Evolutionary conservation across 1,284 basidiomycete genomes (phyloP).

Genomic region (Bjerkandera adusta): DNA sequence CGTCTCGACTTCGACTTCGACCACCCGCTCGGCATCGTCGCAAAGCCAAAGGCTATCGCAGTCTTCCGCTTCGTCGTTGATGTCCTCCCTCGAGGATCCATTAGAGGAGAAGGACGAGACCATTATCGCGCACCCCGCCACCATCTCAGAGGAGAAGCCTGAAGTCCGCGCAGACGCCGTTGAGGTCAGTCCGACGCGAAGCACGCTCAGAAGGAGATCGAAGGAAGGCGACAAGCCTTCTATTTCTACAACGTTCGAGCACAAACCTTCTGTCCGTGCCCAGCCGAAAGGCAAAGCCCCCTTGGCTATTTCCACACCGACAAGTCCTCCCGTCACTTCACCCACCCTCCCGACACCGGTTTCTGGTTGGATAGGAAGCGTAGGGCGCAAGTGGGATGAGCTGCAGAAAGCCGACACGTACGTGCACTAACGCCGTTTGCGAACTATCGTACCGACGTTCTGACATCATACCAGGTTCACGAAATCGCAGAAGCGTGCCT

Average conservation of each 20-base stretch:
- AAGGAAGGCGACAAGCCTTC: conserved; percentile 19
- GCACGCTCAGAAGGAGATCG: conserved; percentile 30
- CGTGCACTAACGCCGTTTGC: too few relatives aligned
- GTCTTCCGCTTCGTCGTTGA: conserved; percentile 36
- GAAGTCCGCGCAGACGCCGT: conserved; percentile 35
- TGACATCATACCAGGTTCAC: conserved; percentile 42
- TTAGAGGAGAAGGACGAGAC: conserved; percentile 22
- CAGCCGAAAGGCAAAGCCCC: too few relatives aligned
- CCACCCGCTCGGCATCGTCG: conserved; percentile 16
- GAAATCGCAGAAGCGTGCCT: conserved; percentile 65
- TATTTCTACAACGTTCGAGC: conserved; percentile 2
- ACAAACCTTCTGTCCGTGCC: conserved; percentile 9
- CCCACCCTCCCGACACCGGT: neutral
- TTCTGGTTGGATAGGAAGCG: conserved; percentile 44
- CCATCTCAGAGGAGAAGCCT: conserved; percentile 8
- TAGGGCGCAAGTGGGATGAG: conserved; percentile 60
- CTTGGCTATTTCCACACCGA: too few relatives aligned
- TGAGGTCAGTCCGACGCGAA: conserved; percentile 21
- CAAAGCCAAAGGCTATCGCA: conserved; percentile 40
- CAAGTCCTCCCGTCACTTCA: too few relatives aligned
- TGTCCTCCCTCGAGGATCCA: conserved; percentile 37
- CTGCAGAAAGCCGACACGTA: conserved; percentile 54
- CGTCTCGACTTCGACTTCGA: conserved; percentile 25
- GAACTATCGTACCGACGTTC: conserved; percentile 4
- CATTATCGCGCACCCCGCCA: neutral